phyloP scores from a whole-genome alignment of 805 yeast genomes.

The Yamadazyma paraphyllophila region DNA sequence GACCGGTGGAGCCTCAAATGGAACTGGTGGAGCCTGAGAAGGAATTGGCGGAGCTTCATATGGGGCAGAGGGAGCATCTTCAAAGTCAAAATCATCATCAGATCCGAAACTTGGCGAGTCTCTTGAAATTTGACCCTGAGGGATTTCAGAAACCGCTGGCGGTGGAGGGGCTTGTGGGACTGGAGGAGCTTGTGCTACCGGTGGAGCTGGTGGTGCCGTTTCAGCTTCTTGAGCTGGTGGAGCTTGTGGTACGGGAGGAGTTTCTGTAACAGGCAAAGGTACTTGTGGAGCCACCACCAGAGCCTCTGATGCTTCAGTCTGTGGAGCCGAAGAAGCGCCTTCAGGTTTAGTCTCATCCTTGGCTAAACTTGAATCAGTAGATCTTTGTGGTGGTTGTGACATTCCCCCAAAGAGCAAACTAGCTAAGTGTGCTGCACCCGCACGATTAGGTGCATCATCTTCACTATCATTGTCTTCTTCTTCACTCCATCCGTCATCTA shows the following conservation, averaged over 20 bases:
- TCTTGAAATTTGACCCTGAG: neutral
- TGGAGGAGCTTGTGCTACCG: conserved; percentile 12
- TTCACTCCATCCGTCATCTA: conserved; percentile 49
- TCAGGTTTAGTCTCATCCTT: conserved; percentile 12
- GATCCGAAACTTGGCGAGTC: neutral
- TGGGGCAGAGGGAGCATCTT: conserved; percentile 6
- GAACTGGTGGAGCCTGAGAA: conserved; percentile 4
- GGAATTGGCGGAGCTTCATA: conserved; percentile 3
- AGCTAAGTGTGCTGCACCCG: conserved; percentile 58
- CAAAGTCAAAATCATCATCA: neutral
- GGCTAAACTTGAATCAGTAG: conserved; percentile 13
- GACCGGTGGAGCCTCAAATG: conserved; percentile 14
- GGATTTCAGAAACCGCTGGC: conserved; percentile 4
- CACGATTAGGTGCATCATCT: conserved; percentile 47
- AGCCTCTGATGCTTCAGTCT: too few relatives aligned
- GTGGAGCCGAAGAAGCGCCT: conserved; percentile 17
- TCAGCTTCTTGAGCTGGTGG: conserved; percentile 7
- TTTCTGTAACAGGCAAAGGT: conserved; percentile 10
- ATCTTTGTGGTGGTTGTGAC: conserved; percentile 35
- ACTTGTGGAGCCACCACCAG: too few relatives aligned
- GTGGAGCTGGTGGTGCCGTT: conserved; percentile 10
- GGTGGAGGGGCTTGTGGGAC: conserved; percentile 10
- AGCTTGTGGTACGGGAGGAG: conserved; percentile 12
- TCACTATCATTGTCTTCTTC: conserved; percentile 39
- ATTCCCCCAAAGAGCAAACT: conserved; percentile 52